Evolutionary conservation across 805 yeast genomes (phyloP).

Genomic region (Wickerhamomyces tratensis): DNA sequence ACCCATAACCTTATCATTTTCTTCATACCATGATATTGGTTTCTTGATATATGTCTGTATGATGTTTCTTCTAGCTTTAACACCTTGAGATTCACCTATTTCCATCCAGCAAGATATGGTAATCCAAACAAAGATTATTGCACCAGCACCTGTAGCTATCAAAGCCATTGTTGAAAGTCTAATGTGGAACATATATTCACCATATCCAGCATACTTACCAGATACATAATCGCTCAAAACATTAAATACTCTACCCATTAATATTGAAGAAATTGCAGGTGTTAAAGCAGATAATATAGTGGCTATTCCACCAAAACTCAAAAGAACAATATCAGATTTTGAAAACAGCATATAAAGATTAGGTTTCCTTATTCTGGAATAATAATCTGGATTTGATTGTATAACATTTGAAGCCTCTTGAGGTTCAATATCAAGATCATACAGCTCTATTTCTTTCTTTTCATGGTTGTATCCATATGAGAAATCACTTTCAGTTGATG

Average conservation of each 20-base stretch:
- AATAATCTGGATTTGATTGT: neutral
- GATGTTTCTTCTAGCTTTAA: constrained; percentile 39
- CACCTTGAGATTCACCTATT: constrained; percentile 64
- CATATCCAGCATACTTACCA: constrained; percentile 21
- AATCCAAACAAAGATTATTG: constrained; percentile 37
- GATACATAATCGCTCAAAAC: constrained; percentile 24
- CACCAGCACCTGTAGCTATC: constrained; percentile 35
- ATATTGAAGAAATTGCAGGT: constrained; percentile 50
- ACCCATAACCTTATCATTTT: constrained; percentile 46
- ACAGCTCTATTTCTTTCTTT: constrained; percentile 1
- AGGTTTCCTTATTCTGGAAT: constrained; percentile 7
- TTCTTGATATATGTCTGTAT: constrained; percentile 34
- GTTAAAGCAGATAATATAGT: constrained; percentile 44
- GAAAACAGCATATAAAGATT: constrained; percentile 14
- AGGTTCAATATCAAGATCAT: constrained; percentile 3
- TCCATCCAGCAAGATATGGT: constrained; percentile 54
- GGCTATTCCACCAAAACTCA: constrained; percentile 22
- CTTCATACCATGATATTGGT: constrained; percentile 56
- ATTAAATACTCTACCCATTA: constrained; percentile 58
- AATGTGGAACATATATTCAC: constrained; percentile 27
- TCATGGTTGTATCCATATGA: neutral
- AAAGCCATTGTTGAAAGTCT: constrained; percentile 30
- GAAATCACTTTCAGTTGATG: neutral
- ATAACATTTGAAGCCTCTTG: neutral
- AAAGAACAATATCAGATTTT: constrained; percentile 13